These are phyloP conservation scores for Phytophthora chlamydospora DNA, from an alignment of 352 stramenopile genomes.

Conservation along the genomic window DNA sequence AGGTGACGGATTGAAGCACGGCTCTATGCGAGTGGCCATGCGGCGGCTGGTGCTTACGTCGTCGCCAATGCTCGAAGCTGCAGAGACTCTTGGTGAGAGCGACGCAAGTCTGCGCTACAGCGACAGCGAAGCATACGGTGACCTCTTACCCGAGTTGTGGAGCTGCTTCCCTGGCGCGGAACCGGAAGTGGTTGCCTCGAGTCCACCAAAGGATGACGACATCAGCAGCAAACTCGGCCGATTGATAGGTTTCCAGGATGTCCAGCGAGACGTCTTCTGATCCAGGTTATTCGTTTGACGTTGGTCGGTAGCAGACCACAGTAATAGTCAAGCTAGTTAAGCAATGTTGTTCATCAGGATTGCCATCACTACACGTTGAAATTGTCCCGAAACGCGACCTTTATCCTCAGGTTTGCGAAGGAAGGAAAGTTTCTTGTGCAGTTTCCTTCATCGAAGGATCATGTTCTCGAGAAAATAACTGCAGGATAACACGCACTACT, in stretches of 20 bases:
- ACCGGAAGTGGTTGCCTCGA: constrained; percentile 15
- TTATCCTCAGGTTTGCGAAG: no score
- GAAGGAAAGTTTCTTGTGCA: no score
- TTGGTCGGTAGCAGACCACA: constrained; percentile 17
- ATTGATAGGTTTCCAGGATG: constrained; percentile 61
- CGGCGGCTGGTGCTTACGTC: constrained; percentile 67
- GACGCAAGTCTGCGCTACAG: constrained; percentile 52
- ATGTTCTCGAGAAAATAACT: no score
- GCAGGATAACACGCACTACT: no score
- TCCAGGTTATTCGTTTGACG: constrained; percentile 1
- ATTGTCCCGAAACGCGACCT: no score
- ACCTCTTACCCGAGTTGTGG: constrained; percentile 67
- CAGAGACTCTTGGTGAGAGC: constrained; percentile 44
- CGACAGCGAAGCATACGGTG: constrained; percentile 48
- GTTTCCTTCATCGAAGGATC: no score
- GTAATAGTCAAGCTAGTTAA: constrained; percentile 13
- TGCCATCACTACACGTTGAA: no score
- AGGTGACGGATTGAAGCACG: constrained; percentile 62
- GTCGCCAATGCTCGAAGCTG: constrained; percentile 50
- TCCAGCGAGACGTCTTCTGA: constrained; percentile 73
- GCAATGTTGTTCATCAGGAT: not conserved
- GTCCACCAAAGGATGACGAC: constrained; percentile 37
- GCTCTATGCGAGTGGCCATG: constrained; percentile 51
- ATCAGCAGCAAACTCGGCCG: constrained; percentile 67
- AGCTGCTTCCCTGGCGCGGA: constrained; percentile 55